These are phyloP conservation scores for Iris macrosiphon DNA, from an alignment of 106 monocot species.

Conservation along the genomic window DNA sequence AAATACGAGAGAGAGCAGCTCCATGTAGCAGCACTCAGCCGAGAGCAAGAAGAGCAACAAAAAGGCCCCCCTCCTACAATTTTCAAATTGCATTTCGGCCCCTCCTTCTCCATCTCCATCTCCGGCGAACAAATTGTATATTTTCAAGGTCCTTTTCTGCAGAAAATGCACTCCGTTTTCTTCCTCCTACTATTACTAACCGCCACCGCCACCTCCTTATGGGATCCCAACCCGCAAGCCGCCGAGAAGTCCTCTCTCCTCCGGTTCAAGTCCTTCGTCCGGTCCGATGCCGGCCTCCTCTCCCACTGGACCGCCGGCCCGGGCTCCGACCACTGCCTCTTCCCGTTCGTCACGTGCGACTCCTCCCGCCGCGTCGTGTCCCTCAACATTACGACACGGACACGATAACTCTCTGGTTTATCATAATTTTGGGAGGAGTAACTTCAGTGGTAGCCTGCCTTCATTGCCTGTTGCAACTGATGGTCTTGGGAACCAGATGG, in stretches of 20 bases:
- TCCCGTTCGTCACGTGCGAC: conserved; percentile 46
- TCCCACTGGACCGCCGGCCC: conserved; percentile 20
- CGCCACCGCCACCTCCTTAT: not conserved
- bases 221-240: not conserved
- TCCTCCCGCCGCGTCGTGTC: conserved; percentile 22
- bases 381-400: conserved; percentile 22
- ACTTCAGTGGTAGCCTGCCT: conserved; percentile 45
- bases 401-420: conserved; percentile 18
- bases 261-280: conserved; percentile 25
- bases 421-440: conserved; percentile 72
- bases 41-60: no score
- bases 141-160: not conserved
- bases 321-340: conserved; percentile 34
- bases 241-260: conserved; percentile 27
- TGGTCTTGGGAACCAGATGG: conserved; percentile 25
- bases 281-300: conserved; percentile 36
- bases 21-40: no score
- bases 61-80: not conserved
- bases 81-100: not conserved
- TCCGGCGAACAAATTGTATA: not conserved
- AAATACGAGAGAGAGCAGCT: no score
- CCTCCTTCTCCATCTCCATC: no score
- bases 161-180: conserved; percentile 1
- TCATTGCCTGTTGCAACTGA: conserved; percentile 36
- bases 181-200: conserved; percentile 6